Conservation (phyloP, 1,284 basidiomycete genomes). For the Leccinum holopus region DNA sequence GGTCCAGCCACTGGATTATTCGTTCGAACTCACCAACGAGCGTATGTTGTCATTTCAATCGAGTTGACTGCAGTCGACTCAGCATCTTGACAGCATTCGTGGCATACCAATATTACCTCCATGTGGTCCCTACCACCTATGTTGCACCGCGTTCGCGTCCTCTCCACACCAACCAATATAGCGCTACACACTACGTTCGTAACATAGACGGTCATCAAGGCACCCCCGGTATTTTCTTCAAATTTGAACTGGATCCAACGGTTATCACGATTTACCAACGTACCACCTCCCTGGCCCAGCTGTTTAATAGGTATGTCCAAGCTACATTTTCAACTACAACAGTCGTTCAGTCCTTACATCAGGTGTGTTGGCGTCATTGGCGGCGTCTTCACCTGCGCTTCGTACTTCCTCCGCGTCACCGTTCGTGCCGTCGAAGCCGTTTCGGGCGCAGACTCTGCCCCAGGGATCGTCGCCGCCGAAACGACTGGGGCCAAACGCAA, state of each 20-base stretch:
- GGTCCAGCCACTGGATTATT: slow-evolving; percentile 90
- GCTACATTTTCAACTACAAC: slow-evolving; percentile 9
- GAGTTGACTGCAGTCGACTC: background rate
- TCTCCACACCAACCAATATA: slow-evolving; percentile 89
- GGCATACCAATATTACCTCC: slow-evolving; percentile 95
- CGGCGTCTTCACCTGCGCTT: slow-evolving; percentile 77
- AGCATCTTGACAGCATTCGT: slow-evolving; percentile 64
- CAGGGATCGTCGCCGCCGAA: slow-evolving; percentile 63
- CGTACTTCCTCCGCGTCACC: slow-evolving; percentile 71
- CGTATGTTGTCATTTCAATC: slow-evolving; percentile 50
- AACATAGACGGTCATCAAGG: slow-evolving; percentile 74
- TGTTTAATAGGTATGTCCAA: slow-evolving; percentile 69
- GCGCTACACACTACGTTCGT: slow-evolving; percentile 90
- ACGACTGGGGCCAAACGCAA: slow-evolving; percentile 51
- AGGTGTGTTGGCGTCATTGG: slow-evolving; percentile 78
- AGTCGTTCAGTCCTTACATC: background rate
- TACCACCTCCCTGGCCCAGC: slow-evolving; percentile 77
- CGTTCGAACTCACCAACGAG: slow-evolving; percentile 78
- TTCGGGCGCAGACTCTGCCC: slow-evolving; percentile 55
- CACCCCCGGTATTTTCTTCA: slow-evolving; percentile 95
- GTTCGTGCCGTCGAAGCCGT: slow-evolving; percentile 66
- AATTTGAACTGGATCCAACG: slow-evolving; percentile 94
- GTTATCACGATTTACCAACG: slow-evolving; percentile 83
- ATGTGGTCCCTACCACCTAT: slow-evolving; percentile 94
- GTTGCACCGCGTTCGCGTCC: slow-evolving; percentile 63